Evolutionary conservation across 176 grass and related monocot genomes (phyloP).

Genomic region (Melocanna baccifera): DNA sequence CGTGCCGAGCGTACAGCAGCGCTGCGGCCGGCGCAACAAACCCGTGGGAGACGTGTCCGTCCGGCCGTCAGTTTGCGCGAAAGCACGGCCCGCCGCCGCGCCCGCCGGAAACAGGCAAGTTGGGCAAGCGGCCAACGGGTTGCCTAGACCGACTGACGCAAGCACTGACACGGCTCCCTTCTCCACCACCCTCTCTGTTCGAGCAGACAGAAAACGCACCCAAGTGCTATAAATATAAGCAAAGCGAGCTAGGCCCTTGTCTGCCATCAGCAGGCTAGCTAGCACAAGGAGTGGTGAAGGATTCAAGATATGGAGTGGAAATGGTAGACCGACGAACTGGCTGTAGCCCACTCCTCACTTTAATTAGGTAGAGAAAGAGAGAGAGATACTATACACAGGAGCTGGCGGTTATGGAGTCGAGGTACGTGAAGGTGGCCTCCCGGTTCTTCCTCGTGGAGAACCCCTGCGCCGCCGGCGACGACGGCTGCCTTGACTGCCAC

Average conservation of each 20-base stretch:
- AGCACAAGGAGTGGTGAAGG: no score
- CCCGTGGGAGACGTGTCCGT: background rate
- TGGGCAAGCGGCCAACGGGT: background rate
- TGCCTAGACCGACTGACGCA: no score
- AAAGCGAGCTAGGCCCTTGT: no score
- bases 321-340: no score
- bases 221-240: no score
- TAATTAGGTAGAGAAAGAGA: background rate
- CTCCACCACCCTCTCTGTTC: no score
- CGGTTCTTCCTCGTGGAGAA: constrained; percentile 18
- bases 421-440: constrained; percentile 28
- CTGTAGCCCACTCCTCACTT: background rate
- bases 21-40: background rate
- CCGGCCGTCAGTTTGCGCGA: background rate
- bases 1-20: background rate
- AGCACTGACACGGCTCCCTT: no score
- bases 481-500: background rate
- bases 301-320: no score
- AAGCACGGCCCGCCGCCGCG: background rate
- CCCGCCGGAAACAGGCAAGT: background rate
- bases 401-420: background rate
- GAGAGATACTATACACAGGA: no score
- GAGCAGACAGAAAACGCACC: no score
- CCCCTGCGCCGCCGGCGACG: no score
- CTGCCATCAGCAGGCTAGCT: no score